These are phyloP conservation scores for Barbarea vulgaris DNA, from an alignment of 345 rosid genomes.

Conservation along the genomic window DNA sequence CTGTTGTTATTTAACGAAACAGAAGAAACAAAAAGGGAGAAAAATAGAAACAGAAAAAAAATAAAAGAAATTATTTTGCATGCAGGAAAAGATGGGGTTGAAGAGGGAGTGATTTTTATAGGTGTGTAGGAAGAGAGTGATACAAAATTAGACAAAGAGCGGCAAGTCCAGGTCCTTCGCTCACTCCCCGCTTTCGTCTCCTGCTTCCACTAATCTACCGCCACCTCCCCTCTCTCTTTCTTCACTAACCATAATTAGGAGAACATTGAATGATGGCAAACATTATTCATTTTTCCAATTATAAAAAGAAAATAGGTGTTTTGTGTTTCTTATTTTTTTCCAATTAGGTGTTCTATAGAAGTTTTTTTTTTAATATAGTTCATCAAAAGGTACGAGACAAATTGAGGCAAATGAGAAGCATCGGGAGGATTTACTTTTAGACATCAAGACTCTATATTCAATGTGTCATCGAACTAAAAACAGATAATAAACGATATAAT, in stretches of 20 bases:
- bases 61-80: constrained; percentile 6
- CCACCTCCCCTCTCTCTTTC: constrained; percentile 1
- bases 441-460: background rate
- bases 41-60: constrained; percentile 7
- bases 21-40: constrained; percentile 35
- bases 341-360: no score
- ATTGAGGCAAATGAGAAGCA: background rate
- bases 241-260: background rate
- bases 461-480: background rate
- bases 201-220: constrained; percentile 32
- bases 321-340: no score
- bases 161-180: constrained; percentile 35
- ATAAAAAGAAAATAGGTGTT: no score
- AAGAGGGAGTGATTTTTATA: constrained; percentile 16
- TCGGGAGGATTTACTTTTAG: background rate
- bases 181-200: constrained; percentile 30
- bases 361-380: no score
- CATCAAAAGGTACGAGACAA: background rate
- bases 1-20: constrained; percentile 41
- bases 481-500: background rate
- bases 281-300: no score
- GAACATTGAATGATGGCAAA: background rate
- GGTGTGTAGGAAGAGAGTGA: background rate
- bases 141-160: background rate
- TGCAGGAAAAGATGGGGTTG: constrained; percentile 20